A percentile compares a stretch with the other conserved stretches of the same genome.
Conservation (phyloP, 345 rosid genomes). For the Lenwebbia sp. region DNA sequence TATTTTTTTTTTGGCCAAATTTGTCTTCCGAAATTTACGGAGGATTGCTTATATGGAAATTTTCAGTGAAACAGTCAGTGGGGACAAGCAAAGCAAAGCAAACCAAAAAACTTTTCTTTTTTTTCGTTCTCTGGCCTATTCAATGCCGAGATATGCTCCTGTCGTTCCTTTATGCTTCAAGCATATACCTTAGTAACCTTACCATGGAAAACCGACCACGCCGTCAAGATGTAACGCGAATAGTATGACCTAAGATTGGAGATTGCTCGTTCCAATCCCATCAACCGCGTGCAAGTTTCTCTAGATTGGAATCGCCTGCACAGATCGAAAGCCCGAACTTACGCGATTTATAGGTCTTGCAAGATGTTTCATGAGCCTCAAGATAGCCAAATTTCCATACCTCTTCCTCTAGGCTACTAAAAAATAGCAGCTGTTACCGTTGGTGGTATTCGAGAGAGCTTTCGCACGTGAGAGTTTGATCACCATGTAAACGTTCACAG, state of each 20-base stretch:
- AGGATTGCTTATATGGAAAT: neutral
- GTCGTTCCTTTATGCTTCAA: neutral
- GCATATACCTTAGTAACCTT: neutral
- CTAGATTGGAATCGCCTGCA: neutral
- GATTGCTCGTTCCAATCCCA: neutral
- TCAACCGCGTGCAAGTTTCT: fast-evolving
- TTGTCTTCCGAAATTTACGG: neutral
- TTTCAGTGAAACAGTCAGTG: neutral
- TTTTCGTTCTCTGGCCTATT: neutral
- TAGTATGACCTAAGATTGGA: fast-evolving
- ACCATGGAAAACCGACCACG: neutral
- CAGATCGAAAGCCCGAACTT: neutral
- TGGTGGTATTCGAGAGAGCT: neutral
- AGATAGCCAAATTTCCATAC: neutral
- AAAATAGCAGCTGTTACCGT: neutral
- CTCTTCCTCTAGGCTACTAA: neutral
- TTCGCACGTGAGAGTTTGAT: neutral
- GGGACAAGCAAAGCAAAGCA: neutral
- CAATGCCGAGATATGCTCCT: too few relatives aligned
- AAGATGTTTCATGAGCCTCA: neutral
- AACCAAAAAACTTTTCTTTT: neutral
- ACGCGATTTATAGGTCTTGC: neutral
- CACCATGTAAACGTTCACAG: neutral
- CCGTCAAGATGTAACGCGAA: neutral
- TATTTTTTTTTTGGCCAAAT: neutral